phyloP scores from a whole-genome alignment of 2,329 filamentous ascomycete species.

The Colletotrichum destructivum region DNA sequence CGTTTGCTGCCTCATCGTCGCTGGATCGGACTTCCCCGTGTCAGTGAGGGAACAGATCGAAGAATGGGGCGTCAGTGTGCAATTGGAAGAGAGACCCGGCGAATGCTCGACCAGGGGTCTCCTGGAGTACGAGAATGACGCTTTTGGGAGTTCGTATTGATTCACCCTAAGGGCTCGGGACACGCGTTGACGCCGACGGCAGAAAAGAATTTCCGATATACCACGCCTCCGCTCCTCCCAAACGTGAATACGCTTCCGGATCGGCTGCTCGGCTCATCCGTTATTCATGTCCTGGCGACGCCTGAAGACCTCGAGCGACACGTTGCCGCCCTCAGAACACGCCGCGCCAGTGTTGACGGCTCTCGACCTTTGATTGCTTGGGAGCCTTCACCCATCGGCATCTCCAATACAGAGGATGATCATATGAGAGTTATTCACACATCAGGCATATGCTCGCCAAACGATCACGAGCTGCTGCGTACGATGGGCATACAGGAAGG shows the following conservation, averaged over 20 bases:
- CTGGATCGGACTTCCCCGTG: conserved; percentile 16
- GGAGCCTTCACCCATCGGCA: conserved; percentile 31
- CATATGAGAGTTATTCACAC: neutral
- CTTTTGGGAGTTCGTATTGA: conserved; percentile 11
- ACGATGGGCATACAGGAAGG: neutral
- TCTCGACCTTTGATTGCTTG: neutral
- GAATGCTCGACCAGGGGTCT: conserved; percentile 7
- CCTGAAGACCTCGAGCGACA: neutral
- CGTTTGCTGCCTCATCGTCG: conserved; percentile 17
- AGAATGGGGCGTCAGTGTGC: conserved; percentile 5
- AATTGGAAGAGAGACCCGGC: neutral
- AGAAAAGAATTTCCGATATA: conserved; percentile 19
- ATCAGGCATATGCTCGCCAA: neutral
- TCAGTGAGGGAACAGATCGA: conserved; percentile 5
- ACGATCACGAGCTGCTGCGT: conserved; percentile 4
- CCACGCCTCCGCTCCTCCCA: neutral
- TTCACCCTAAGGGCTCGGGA: neutral
- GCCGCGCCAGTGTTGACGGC: neutral
- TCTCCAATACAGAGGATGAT: neutral
- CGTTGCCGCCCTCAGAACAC: neutral
- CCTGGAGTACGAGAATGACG: conserved; percentile 22
- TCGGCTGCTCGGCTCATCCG: neutral
- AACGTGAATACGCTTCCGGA: neutral
- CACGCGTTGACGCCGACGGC: neutral
- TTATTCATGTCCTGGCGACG: conserved; percentile 5